A percentile compares a stretch with the other conserved stretches of the same genome.
Evolutionary conservation across 192 early-diverging fungal species (phyloP).

Genomic region (Backusella liffmaniae): DNA sequence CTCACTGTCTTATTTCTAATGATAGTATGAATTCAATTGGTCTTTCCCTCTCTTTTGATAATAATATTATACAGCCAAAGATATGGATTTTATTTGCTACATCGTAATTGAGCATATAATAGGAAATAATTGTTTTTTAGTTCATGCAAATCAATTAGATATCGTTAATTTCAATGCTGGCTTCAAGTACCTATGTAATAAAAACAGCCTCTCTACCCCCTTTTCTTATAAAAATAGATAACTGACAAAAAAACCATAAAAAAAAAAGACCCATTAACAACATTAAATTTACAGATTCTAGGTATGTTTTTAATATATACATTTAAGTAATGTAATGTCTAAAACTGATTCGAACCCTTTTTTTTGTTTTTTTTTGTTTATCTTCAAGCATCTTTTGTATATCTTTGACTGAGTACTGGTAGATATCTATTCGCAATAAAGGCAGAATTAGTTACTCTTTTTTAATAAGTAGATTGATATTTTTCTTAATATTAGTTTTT

Average conservation of each 20-base stretch:
- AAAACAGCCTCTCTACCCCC: background rate
- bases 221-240: background rate
- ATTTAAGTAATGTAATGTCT: background rate
- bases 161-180: background rate
- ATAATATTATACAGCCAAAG: too few relatives aligned
- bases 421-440: background rate
- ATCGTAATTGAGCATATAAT: too few relatives aligned
- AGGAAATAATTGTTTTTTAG: too few relatives aligned
- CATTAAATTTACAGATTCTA: background rate
- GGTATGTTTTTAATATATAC: constrained; percentile 2
- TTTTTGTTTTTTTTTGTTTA: background rate
- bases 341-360: background rate
- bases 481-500: background rate
- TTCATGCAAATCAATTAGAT: background rate
- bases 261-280: background rate
- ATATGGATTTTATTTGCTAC: too few relatives aligned
- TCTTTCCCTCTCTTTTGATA: too few relatives aligned
- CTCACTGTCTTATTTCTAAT: too few relatives aligned
- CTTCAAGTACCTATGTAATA: background rate
- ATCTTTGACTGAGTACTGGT: background rate
- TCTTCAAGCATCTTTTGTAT: background rate
- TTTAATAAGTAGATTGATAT: background rate
- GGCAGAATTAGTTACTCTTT: background rate
- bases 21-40: too few relatives aligned
- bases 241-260: background rate